Conservation (phyloP, 495 filamentous ascomycete genomes). For the Podospora comata region DNA sequence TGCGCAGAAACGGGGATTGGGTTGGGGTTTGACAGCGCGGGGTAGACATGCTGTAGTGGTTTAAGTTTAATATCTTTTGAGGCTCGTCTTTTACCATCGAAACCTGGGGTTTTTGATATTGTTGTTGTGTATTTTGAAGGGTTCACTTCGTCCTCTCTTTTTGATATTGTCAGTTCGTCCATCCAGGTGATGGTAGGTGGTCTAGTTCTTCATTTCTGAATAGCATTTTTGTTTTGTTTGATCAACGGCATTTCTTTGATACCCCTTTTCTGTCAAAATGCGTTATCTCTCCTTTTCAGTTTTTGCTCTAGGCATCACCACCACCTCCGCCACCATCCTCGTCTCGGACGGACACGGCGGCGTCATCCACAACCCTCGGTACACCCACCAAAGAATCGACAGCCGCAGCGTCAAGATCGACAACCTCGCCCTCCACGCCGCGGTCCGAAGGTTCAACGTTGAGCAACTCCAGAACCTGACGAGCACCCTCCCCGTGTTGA, state of each 20-base stretch:
- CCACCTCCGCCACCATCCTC: neutral
- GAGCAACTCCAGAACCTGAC: neutral
- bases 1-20: neutral
- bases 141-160: neutral
- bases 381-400: neutral
- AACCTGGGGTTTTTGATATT: neutral
- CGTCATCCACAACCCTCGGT: neutral
- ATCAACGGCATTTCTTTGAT: neutral
- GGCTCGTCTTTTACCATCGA: neutral
- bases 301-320: neutral
- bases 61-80: neutral
- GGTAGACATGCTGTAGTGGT: neutral
- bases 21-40: neutral
- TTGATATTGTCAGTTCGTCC: neutral
- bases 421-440: neutral
- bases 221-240: neutral
- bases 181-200: slow-evolving; percentile 2
- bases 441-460: neutral
- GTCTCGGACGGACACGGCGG: neutral
- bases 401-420: neutral
- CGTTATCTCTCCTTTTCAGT: neutral
- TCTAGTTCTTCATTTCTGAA: neutral
- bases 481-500: neutral
- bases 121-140: neutral
- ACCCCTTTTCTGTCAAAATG: neutral